These are phyloP conservation scores for Plasmodium vinckei DNA, from an alignment of 169 alveolate genomes.

Conservation along the genomic window DNA sequence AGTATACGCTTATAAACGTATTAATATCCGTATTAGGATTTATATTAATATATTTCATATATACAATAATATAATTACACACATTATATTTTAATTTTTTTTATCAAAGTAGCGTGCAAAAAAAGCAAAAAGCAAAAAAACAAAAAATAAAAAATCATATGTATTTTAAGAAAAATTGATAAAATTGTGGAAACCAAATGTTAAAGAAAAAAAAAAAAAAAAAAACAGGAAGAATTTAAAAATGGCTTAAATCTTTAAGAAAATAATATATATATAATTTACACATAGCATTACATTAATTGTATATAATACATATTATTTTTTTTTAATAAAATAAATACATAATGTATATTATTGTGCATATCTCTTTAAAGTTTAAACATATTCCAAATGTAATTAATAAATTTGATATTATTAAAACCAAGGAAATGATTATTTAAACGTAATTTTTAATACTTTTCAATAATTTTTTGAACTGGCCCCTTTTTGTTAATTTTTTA, in stretches of 20 bases:
- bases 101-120: background rate
- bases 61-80: background rate
- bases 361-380: slow-evolving; percentile 28
- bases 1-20: too few relatives aligned
- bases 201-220: background rate
- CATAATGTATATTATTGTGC: background rate
- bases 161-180: background rate
- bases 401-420: slow-evolving; percentile 30
- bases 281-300: too few relatives aligned
- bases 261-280: too few relatives aligned
- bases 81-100: background rate
- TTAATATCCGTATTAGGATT: too few relatives aligned
- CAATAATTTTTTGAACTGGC: slow-evolving; percentile 30
- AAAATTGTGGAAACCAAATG: too few relatives aligned
- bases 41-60: too few relatives aligned
- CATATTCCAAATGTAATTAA: slow-evolving; percentile 13
- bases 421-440: background rate
- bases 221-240: background rate
- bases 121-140: background rate
- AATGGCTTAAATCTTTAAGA: too few relatives aligned
- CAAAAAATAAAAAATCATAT: background rate
- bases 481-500: slow-evolving; percentile 28
- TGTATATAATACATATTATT: too few relatives aligned
- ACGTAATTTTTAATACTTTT: slow-evolving; percentile 12
- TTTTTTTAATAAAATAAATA: too few relatives aligned